Percentiles rank a stretch among this genome's conserved stretches.
Evolutionary conservation across 2,329 filamentous ascomycete genomes (phyloP).

Genomic region (Coniochaeta sp.): DNA sequence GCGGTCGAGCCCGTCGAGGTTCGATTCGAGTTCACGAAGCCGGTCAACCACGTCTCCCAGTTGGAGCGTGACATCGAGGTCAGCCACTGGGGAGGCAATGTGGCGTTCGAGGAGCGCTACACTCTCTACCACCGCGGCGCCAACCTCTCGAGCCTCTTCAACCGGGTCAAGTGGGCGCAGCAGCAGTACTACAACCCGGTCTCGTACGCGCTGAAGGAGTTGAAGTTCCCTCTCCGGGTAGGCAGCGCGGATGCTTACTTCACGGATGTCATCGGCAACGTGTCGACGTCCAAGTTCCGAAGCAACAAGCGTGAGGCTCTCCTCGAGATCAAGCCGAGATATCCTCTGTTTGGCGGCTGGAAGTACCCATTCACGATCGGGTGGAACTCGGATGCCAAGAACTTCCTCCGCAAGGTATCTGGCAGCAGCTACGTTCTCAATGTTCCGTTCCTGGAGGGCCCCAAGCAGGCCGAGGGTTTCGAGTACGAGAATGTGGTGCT

Average conservation of each 20-base stretch:
- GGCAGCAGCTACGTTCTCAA: constrained; percentile 76
- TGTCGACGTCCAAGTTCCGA: constrained; percentile 87
- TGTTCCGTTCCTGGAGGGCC: constrained; percentile 88
- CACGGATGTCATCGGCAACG: constrained; percentile 92
- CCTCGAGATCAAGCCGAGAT: constrained; percentile 86
- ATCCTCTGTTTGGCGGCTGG: constrained; percentile 96
- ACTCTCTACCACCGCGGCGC: constrained; percentile 82
- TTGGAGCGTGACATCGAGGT: constrained; percentile 91
- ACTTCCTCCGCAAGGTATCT: constrained; percentile 62
- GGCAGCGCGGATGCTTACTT: constrained; percentile 89
- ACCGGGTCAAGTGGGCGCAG: constrained; percentile 68
- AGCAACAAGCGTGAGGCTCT: constrained; percentile 69
- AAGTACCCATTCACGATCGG: constrained; percentile 96
- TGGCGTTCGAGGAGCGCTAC: constrained; percentile 92
- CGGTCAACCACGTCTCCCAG: constrained; percentile 68
- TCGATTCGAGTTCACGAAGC: constrained; percentile 93
- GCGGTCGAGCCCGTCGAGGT: constrained; percentile 66
- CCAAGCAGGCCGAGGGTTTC: constrained; percentile 76
- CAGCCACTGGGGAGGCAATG: constrained; percentile 95
- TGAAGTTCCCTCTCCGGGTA: constrained; percentile 70
- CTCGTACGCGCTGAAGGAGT: constrained; percentile 70
- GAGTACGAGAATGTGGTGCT: constrained; percentile 78
- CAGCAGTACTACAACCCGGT: constrained; percentile 69
- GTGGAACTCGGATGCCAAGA: constrained; percentile 82
- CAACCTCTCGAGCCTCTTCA: constrained; percentile 65